A percentile compares a stretch with the other conserved stretches of the same genome.
Evolutionary conservation across 768 basidiomycete genomes (phyloP).

Genomic region (Rhodotorula babjevae): DNA sequence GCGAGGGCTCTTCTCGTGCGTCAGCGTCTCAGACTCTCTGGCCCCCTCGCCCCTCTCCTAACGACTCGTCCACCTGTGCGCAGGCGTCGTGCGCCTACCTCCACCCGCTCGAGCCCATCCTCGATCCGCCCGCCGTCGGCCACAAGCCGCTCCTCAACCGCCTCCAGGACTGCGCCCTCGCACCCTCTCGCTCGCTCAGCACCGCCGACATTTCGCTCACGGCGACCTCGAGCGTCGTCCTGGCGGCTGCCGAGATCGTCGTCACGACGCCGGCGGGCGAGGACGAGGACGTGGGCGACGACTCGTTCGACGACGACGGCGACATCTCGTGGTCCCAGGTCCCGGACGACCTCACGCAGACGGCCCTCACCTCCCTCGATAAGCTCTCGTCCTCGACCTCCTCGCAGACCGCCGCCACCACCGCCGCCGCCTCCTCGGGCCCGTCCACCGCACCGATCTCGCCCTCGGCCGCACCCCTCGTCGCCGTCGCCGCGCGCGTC

Average conservation of each 20-base stretch:
- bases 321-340: constrained; percentile 9
- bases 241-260: background rate
- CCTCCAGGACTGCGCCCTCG: background rate
- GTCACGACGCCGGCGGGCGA: background rate
- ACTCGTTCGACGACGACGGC: constrained; percentile 1
- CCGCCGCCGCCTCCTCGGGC: background rate
- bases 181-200: background rate
- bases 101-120: constrained; percentile 2
- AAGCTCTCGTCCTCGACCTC: background rate
- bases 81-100: constrained; percentile 29
- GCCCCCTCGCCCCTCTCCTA: too few species aligned
- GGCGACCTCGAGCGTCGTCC: background rate
- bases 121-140: background rate
- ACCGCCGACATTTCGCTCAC: background rate
- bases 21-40: too few species aligned
- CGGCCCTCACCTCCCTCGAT: background rate
- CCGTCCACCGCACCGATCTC: background rate
- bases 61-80: background rate
- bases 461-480: background rate
- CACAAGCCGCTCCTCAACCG: background rate
- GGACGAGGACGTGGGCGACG: constrained; percentile 12
- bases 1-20: constrained; percentile 21
- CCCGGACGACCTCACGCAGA: background rate
- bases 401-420: background rate
- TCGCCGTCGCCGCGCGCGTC: background rate